Evolutionary conservation across 2,329 filamentous ascomycete genomes (phyloP), one percentile per base, ranked within the genome.

Genomic region (Calonectria hawksworthii): DNA sequence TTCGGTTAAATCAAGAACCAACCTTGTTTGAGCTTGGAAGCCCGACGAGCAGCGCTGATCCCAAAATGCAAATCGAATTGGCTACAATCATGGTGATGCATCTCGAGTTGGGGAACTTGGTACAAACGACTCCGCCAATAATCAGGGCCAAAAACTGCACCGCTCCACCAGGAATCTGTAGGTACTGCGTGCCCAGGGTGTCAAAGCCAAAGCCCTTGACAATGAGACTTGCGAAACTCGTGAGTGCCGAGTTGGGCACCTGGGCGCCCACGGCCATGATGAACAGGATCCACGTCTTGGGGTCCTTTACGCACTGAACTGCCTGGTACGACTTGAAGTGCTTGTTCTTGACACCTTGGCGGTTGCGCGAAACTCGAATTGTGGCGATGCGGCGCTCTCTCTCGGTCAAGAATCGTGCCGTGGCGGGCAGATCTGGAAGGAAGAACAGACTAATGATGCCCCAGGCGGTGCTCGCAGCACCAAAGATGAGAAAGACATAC

Each of bases 281-380:
- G 73, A 91, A 90, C 6, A 92, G 80, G 28, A 92, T 86, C 90
- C 90, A 92, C 0, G 89, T 90, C 83, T 92, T 91, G 0, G 90
- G 89, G 76, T 92, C 90, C 18, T 80, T 75, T 0, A 86, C 76
- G 1, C 88, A 16, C 90, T 85, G 6, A 90, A 90, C 80, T 47
- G 92, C 84, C 80, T 94, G 93, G 69, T 93, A 90, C 79, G 87
- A 82, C 80, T 93, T 93, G 83, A 91, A 93, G 75, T 94, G 90
- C 83, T 92, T 92, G 78, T 93, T 93, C 7, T 92, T 92, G 32
- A 94, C 91, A 6, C 93, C 93, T 80, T 93, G 92, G 74, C 92
- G 89, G 76, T 94, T 94, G 36, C 88, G 84, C 0, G 92, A 85
- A 44, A 94, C 91, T 7, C 93, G 87, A 36, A 78, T 77, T 26